Percentiles rank a stretch among this genome's conserved stretches.
Conservation (phyloP, 441 rosid genomes). For the Populus hybrid region DNA sequence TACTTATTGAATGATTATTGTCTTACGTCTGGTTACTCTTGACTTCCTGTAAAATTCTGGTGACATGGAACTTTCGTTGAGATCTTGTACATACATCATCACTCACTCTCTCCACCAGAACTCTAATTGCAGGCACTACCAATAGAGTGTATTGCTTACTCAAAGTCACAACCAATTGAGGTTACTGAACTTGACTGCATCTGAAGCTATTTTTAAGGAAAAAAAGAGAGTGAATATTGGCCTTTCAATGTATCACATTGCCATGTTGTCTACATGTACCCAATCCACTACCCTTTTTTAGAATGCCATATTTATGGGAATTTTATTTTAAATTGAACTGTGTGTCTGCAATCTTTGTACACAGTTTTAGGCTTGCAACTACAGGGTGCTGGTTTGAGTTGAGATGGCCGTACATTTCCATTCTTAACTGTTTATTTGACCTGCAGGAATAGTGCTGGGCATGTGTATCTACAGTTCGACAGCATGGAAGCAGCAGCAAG, state of each 20-base stretch:
- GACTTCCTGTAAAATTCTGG: neutral
- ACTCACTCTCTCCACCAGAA: neutral
- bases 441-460: constrained; percentile 70
- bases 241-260: neutral
- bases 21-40: neutral
- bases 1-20: neutral
- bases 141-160: neutral
- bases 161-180: neutral
- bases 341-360: neutral
- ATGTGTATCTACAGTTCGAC: constrained; percentile 67
- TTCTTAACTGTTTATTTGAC: neutral
- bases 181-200: neutral
- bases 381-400: neutral
- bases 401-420: neutral
- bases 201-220: too few species aligned
- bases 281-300: neutral
- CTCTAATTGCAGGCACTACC: neutral
- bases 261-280: neutral
- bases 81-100: neutral
- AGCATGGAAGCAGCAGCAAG: constrained; percentile 54
- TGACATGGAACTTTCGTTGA: neutral
- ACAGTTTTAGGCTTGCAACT: neutral
- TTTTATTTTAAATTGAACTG: too few species aligned
- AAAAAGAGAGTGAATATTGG: neutral
- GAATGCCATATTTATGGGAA: neutral